Evolutionary conservation across 2,329 filamentous ascomycete species (phyloP).

Genomic region (Penicillium sp.): DNA sequence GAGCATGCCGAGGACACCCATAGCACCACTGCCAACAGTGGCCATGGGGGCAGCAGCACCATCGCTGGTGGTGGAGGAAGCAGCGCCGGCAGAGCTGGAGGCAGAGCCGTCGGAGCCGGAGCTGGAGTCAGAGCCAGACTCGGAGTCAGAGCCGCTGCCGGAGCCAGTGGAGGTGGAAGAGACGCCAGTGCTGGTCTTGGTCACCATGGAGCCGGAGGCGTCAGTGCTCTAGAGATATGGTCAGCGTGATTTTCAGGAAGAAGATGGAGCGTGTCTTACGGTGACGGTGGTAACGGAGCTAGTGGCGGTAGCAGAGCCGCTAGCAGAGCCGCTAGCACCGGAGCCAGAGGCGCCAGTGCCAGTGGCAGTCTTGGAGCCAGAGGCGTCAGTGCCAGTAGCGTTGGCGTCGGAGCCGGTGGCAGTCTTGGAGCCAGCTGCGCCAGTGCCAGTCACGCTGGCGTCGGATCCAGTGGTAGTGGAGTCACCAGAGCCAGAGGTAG

Average conservation of each 20-base stretch:
- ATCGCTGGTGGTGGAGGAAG: constrained; percentile 13
- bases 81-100: constrained; percentile 8
- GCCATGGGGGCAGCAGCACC: constrained; percentile 33
- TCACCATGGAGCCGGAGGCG: background rate
- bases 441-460: background rate
- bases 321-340: constrained; percentile 6
- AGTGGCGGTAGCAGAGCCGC: constrained; percentile 13
- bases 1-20: constrained; percentile 44
- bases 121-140: constrained; percentile 15
- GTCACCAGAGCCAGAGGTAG: background rate
- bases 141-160: constrained; percentile 22
- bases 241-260: background rate
- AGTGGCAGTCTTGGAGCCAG: constrained; percentile 15
- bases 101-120: constrained; percentile 18
- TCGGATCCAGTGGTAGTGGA: background rate
- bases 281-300: constrained; percentile 2
- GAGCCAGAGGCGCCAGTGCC: constrained; percentile 7
- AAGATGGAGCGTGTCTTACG: background rate
- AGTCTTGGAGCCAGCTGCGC: background rate
- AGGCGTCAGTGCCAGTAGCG: constrained; percentile 4
- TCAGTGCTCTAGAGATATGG: background rate
- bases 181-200: constrained; percentile 2
- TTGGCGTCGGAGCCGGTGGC: background rate
- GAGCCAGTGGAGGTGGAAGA: constrained; percentile 8
- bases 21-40: constrained; percentile 33